Base-by-base conservation (phyloP, 2,329 filamentous ascomycete species). In the Amphichorda felina region DNA sequence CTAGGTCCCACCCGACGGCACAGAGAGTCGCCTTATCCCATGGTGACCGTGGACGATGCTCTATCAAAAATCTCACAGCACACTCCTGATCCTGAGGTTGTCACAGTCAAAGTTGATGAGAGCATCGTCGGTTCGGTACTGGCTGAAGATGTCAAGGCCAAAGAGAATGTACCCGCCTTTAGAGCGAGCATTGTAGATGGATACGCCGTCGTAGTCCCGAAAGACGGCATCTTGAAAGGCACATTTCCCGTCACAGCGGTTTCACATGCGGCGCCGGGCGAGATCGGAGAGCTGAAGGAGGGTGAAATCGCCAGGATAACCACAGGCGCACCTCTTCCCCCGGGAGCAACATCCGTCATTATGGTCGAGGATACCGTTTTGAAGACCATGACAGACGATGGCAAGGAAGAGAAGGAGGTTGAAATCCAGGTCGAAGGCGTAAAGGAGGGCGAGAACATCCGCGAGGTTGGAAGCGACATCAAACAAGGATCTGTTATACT, bases 121-220 rank as follows among this genome's bases (percentile, higher is more conserved):
- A 59, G 60, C 2, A 62, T 96, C 1, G 72, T 89, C 1, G 86
- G 86, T 7, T 75, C 72, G 8, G 79, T 96, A 1, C 64, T 98
- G 2, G 87, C 89, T 0, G 77, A 87, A 51, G 82, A 94, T 45
- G 79, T 98, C 17, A 72, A 66, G 27, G 86, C 91, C 0, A 61
- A 61, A 4, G 89, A 95, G 53, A 75, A 81, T 7, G 91, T 98
- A 0, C 91, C 91, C 1, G 91, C 89, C 0, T 98, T 94, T 59
- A 70, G 87, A 39, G 91, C 91, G 14, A 96, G 89, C 51, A 96
- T 95, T 28, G 91, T 98, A 1, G 91, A 98, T 55, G 91, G 91
- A 1, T 98, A 98, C 51, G 91, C 91, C 3, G 73, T 94, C 1
- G 76, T 88, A 26, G 79, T 75, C 5, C 69, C 71, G 36, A 60